Base-by-base conservation (phyloP, 228 moss, liverwort and hornwort species). In the Sphagnum fallax region DNA sequence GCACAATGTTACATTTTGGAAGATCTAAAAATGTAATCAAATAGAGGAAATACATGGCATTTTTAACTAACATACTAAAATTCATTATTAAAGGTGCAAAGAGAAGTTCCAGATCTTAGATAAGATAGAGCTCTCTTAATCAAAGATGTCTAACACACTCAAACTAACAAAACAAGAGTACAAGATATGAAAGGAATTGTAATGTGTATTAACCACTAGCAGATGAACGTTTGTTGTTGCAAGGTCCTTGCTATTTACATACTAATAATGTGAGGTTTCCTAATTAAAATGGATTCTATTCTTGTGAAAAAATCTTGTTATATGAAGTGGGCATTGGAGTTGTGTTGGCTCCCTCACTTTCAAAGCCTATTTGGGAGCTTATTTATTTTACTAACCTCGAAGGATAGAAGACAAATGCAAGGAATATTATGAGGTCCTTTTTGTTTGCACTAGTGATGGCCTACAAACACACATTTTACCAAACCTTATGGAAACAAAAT, bases 401-500 rank as follows among this genome's bases (percentile, higher is more conserved):
- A 69, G 75, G 18, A 65, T 14, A 47, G 61, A 4, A 47, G 52
- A 75, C n/a, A 76, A 80, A 52, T 66, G 55, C 49, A 68, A 65
- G 47, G 68, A 68, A 14, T 72, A 74, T 5, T 78, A 79, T 67
- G 73, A 76, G 62, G 59, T 80, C 69, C 52, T 84, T 10, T 77
- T 84, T 15, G 78, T 84, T 52, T 75, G 77, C 62, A 80, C 84
- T 10, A 70, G 70, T 57, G 18, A 50, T 67, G 84, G 84, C 52
- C 80, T 80, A 48, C 75, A 84, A 62, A 65, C 80, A 10, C 80
- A 80, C 51, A 75, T 84, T n/a, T 73, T 84, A 48, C 80, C 78
- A 51, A 73, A 73, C 49, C 69, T 63, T 64, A 67, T 75, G 32
- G 70, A 8, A 32, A 61, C 14, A 47, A 52, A 18, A 48, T 50